phyloP scores from a whole-genome alignment of 495 filamentous ascomycete species.

The Podospora australis region DNA sequence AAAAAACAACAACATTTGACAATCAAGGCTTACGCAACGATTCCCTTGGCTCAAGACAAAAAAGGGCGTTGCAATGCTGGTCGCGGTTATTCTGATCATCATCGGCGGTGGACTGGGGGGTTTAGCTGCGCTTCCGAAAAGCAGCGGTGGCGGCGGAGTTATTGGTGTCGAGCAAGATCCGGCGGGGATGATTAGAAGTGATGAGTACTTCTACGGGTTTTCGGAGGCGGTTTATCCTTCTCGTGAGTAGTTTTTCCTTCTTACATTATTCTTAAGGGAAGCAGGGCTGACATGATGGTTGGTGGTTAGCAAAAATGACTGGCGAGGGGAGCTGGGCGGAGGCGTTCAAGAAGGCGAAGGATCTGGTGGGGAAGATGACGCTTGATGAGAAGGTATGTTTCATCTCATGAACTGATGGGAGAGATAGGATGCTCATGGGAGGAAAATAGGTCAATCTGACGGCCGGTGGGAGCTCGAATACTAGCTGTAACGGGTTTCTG shows the following conservation, averaged over 20 bases:
- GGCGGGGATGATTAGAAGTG: slow-evolving; percentile 30
- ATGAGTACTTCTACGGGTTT: slow-evolving; percentile 49
- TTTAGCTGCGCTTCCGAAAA: slow-evolving; percentile 26
- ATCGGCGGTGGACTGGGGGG: slow-evolving; percentile 30
- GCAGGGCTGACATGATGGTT: slow-evolving; percentile 5
- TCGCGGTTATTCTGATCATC: slow-evolving; percentile 29
- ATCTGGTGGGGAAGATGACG: slow-evolving; percentile 51
- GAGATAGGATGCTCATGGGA: background rate
- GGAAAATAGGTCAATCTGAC: slow-evolving; percentile 45
- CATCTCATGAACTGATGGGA: slow-evolving; percentile 8
- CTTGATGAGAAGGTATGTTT: slow-evolving; percentile 55
- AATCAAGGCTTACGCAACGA: slow-evolving; percentile 28
- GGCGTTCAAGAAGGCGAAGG: slow-evolving; percentile 46
- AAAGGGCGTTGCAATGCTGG: slow-evolving; percentile 28
- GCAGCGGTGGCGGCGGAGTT: slow-evolving; percentile 5
- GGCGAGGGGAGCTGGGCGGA: slow-evolving; percentile 39
- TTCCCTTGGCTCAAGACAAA: slow-evolving; percentile 36
- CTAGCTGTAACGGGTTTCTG: slow-evolving; percentile 48
- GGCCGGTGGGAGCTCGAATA: slow-evolving; percentile 37
- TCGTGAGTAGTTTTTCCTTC: slow-evolving; percentile 26
- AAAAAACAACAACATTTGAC: slow-evolving; percentile 20
- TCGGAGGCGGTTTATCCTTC: slow-evolving; percentile 54
- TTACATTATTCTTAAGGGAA: background rate
- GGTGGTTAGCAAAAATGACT: slow-evolving; percentile 46
- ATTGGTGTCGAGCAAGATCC: background rate